Conservation (phyloP, 768 basidiomycete genomes). For the Pulveroboletus sp. region DNA sequence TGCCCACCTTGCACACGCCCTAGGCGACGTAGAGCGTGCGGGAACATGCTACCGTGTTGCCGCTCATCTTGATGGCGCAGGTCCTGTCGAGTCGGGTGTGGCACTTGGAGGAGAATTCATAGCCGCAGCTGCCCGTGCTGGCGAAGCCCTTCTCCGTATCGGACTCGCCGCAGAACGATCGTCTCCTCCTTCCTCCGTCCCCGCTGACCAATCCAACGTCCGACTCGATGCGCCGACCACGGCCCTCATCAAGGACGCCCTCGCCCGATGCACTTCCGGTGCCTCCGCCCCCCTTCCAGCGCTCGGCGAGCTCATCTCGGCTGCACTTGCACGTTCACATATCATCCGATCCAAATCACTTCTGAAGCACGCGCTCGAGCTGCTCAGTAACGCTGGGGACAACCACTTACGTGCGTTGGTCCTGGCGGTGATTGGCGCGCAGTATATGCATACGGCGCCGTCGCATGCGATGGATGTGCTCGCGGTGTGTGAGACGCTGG, state of each 20-base stretch:
- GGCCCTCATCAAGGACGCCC: conserved; percentile 25
- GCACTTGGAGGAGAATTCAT: conserved; percentile 38
- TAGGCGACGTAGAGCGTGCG: conserved; percentile 52
- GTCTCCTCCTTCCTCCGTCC: background rate
- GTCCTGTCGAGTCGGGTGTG: conserved; percentile 22
- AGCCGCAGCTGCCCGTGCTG: conserved; percentile 46
- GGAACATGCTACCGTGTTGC: conserved; percentile 63
- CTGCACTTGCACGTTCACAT: conserved; percentile 20
- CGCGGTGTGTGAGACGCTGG: conserved; percentile 64
- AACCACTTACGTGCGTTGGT: conserved; percentile 73
- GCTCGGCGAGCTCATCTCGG: conserved; percentile 16
- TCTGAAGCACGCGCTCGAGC: conserved; percentile 56
- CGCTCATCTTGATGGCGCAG: conserved; percentile 41
- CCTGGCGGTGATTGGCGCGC: conserved; percentile 63
- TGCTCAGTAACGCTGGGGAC: conserved; percentile 58
- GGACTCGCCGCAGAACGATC: conserved; percentile 34
- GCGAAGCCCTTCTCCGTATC: conserved; percentile 49
- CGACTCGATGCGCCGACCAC: conserved; percentile 17
- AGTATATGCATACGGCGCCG: conserved; percentile 68
- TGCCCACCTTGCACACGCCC: conserved; percentile 72
- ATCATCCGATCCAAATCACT: conserved; percentile 36
- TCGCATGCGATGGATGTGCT: conserved; percentile 70
- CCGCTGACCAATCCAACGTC: conserved; percentile 2
- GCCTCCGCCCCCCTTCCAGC: conserved; percentile 19
- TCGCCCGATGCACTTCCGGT: conserved; percentile 22